A percentile compares a stretch with the other conserved stretches of the same genome.
Conservation (phyloP, 371 early-diverging fungal genomes). For the Mycotypha africana region DNA sequence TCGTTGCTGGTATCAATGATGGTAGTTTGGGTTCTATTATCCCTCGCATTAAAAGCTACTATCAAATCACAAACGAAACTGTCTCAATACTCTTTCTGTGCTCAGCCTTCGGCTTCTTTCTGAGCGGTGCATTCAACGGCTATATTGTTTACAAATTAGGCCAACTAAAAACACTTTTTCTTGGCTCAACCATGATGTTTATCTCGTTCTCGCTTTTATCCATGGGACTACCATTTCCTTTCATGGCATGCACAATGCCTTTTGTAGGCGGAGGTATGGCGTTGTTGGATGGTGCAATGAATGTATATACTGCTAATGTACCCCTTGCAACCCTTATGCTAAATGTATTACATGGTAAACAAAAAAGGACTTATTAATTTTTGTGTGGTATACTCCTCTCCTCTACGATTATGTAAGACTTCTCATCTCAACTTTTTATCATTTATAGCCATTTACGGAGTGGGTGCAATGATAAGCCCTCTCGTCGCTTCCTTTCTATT, state of each 20-base stretch:
- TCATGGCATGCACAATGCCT: slow-evolving; percentile 13
- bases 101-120: slow-evolving; percentile 21
- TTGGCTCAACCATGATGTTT: slow-evolving; percentile 13
- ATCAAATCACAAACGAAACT: slow-evolving; percentile 21
- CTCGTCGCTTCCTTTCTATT: slow-evolving; percentile 20
- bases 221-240: slow-evolving; percentile 17
- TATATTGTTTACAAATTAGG: slow-evolving; percentile 21
- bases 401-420: no score
- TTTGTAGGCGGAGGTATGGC: slow-evolving; percentile 22
- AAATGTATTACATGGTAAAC: slow-evolving; percentile 31
- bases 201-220: slow-evolving; percentile 11
- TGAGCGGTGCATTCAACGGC: slow-evolving; percentile 23
- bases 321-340: slow-evolving; percentile 28
- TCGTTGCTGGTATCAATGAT: slow-evolving; percentile 27
- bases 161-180: slow-evolving; percentile 15
- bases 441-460: slow-evolving; percentile 27
- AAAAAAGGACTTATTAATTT: not conserved
- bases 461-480: slow-evolving; percentile 31
- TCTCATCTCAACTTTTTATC: not conserved
- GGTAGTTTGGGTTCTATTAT: slow-evolving; percentile 28
- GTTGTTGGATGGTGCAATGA: slow-evolving; percentile 26
- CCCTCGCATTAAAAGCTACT: slow-evolving; percentile 20
- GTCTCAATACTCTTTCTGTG: slow-evolving; percentile 22
- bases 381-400: no score
- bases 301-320: slow-evolving; percentile 23